These are phyloP conservation scores for Syzygium malaccense DNA, from an alignment of 441 rosid genomes.

Conservation along the genomic window DNA sequence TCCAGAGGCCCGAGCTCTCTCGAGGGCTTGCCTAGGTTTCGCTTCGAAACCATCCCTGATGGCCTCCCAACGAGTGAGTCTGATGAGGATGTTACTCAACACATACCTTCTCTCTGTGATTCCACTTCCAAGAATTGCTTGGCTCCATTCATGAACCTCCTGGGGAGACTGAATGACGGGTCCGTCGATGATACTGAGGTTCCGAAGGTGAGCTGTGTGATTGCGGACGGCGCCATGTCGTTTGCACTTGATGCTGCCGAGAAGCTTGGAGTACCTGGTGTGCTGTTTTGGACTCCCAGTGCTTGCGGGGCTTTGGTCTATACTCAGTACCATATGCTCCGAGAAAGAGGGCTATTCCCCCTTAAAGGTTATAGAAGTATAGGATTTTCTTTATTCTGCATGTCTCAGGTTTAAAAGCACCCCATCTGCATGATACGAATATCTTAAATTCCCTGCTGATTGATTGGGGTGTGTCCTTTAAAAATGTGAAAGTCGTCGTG, in stretches of 20 bases:
- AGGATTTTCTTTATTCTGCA: background rate
- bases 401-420: background rate
- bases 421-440: background rate
- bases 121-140: constrained; percentile 13
- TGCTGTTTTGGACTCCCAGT: constrained; percentile 16
- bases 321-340: background rate
- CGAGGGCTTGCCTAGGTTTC: constrained; percentile 10
- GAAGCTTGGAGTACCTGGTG: constrained; percentile 15
- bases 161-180: constrained; percentile 6
- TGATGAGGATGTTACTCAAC: constrained; percentile 12
- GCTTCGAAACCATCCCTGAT: constrained; percentile 19
- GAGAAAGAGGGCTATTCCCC: constrained; percentile 11
- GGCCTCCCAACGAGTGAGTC: constrained; percentile 7
- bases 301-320: constrained; percentile 17
- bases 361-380: constrained; percentile 6
- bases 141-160: constrained; percentile 18
- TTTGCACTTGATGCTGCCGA: constrained; percentile 16
- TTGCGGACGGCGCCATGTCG: constrained; percentile 13
- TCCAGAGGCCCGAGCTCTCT: constrained; percentile 15
- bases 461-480: background rate
- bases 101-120: constrained; percentile 6
- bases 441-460: background rate
- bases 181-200: background rate
- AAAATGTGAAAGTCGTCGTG: background rate
- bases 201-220: constrained; percentile 18